Base-by-base conservation (phyloP, 1,284 basidiomycete genomes). In the Ceratorhiza oryzae-sativae region DNA sequence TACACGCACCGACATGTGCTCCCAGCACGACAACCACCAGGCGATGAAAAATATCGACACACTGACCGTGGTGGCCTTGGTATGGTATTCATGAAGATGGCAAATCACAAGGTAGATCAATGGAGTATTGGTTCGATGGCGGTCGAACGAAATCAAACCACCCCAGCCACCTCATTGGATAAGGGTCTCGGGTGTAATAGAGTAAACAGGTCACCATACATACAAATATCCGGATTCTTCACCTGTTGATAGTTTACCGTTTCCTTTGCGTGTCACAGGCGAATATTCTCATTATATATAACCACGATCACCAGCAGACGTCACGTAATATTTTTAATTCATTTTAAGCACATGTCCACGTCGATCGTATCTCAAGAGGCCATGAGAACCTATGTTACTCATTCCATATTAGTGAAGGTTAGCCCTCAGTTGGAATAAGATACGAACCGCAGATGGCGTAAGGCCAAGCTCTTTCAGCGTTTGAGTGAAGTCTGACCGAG, bases 391-490 rank as follows among this genome's bases (percentile, higher is more conserved):
- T 70, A 39, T 1, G 48, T 58, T 9, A 23, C 30, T 27, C n/a
- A 13, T 5, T 9, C 13, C 0, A 2, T 5, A 25, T 53, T 20
- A 49, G 39, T 25, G 30, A 51, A 5, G 9, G 34, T 12, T 13
- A 23, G 34, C 20, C 25, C 1, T 32, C 10, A 20, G 8, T 18
- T 23, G 30, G 15, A 27, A 18, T 23, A 39, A 53, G 20, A 49
- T 30, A 79, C 85, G 68, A 78, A 92, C 91, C 72, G 91, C 91
- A 46, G 91, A 93, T 3, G 92, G 92, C 12, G 90, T 91, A 73
- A 94, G 80, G 5, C 90, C 91, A 18, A 93, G 83, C 51, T 92
- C 90, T 71, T 85, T 85, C 74, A 94, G 78, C 30, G 88, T 87
- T 78, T 87, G 88, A 30, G 85, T 85, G 75, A 91, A 88, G 77